These are phyloP conservation scores for Phoenix dactylifera DNA, from an alignment of 176 grass and related monocot species.

Conservation along the genomic window DNA sequence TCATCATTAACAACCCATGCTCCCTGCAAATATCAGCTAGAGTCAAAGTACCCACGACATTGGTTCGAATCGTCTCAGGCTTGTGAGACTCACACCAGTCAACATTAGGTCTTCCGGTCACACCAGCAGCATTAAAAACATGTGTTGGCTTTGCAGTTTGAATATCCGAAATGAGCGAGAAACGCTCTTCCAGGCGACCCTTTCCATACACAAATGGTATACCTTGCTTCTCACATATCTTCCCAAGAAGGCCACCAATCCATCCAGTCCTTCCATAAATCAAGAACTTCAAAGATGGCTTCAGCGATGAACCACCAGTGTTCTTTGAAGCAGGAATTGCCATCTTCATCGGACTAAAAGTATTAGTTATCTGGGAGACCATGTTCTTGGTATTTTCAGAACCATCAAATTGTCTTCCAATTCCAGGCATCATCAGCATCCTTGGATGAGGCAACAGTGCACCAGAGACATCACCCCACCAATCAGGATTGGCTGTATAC, in stretches of 20 bases:
- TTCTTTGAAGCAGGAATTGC: constrained; percentile 30
- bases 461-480: constrained; percentile 84
- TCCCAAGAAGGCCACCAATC: constrained; percentile 75
- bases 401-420: constrained; percentile 20
- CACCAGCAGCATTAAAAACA: constrained; percentile 80
- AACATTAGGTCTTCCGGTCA: constrained; percentile 78
- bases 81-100: constrained; percentile 87
- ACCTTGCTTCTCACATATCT: constrained; percentile 76
- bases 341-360: constrained; percentile 30
- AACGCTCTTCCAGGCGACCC: constrained; percentile 54
- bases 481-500: constrained; percentile 65
- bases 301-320: constrained; percentile 8
- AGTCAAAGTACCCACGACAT: constrained; percentile 67
- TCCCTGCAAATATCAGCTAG: constrained; percentile 61
- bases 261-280: constrained; percentile 78
- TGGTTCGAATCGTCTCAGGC: constrained; percentile 60
- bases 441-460: constrained; percentile 77
- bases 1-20: constrained; percentile 59
- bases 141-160: constrained; percentile 69
- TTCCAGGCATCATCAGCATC: constrained; percentile 72
- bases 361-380: constrained; percentile 35
- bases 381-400: constrained; percentile 61
- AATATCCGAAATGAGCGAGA: constrained; percentile 46
- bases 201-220: constrained; percentile 67
- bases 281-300: constrained; percentile 45